These are phyloP conservation scores for Candida methanosorbosa DNA, from an alignment of 805 yeast species.

Conservation along the genomic window DNA sequence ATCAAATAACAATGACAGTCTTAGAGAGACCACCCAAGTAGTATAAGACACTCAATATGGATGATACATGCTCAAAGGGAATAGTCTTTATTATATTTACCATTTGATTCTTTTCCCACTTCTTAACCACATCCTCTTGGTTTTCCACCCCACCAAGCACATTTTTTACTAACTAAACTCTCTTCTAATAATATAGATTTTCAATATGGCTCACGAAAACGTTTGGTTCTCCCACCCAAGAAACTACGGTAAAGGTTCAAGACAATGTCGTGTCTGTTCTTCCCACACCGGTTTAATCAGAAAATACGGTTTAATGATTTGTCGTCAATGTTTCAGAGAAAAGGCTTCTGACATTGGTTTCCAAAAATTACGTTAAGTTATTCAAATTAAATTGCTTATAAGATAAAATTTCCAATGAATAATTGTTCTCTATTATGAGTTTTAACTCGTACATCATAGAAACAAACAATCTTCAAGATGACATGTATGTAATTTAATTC, in stretches of 20 bases:
- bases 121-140: no score
- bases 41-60: no score
- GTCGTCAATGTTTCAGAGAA: constrained; percentile 99
- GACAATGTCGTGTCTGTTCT: constrained; percentile 99
- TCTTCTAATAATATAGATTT: constrained; percentile 1
- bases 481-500: not conserved
- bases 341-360: constrained; percentile 98
- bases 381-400: no score
- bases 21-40: no score
- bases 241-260: constrained; percentile 99
- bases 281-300: constrained; percentile 99
- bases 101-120: no score
- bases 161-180: no score
- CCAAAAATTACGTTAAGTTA: constrained; percentile 90
- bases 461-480: no score
- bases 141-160: no score
- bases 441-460: not conserved
- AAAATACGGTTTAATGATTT: constrained; percentile 98
- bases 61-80: no score
- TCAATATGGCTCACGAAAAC: constrained; percentile 99
- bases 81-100: no score
- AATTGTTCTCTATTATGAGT: not conserved
- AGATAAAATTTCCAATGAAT: no score
- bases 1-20: no score
- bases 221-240: constrained; percentile 99